Evolutionary conservation across 2,329 filamentous ascomycete genomes (phyloP).

Genomic region (Alternaria ventricosa): DNA sequence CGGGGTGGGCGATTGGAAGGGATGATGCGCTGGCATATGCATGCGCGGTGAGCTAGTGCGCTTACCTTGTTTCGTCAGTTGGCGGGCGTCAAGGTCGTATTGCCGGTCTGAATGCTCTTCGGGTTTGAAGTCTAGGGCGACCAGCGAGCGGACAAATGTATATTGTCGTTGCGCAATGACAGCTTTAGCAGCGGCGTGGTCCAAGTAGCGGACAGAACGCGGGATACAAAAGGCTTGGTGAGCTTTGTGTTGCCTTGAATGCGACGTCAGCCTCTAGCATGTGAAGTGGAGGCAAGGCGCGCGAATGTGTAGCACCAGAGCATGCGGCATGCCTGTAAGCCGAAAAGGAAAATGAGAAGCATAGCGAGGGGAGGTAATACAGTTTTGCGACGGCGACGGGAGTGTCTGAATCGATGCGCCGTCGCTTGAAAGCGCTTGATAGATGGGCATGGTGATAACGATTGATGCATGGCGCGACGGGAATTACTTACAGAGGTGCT

Average conservation of each 20-base stretch:
- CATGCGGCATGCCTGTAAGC: background rate
- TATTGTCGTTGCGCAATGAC: slow-evolving; percentile 41
- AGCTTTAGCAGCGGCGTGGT: slow-evolving; percentile 20
- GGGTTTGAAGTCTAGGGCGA: slow-evolving; percentile 29
- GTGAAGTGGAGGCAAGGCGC: slow-evolving; percentile 18
- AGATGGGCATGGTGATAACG: background rate
- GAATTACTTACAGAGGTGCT: slow-evolving; percentile 43
- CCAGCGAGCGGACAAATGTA: slow-evolving; percentile 28
- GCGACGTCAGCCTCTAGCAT: slow-evolving; percentile 30
- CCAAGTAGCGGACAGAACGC: slow-evolving; percentile 26
- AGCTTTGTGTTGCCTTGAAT: slow-evolving; percentile 30
- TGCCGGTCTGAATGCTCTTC: slow-evolving; percentile 19
- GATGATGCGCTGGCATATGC: slow-evolving; percentile 53
- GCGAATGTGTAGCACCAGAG: slow-evolving; percentile 6
- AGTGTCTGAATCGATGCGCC: background rate
- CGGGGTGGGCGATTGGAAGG: slow-evolving; percentile 47
- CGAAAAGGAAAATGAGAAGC: background rate
- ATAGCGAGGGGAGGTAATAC: background rate
- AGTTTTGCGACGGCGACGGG: background rate
- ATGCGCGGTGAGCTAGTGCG: slow-evolving; percentile 45
- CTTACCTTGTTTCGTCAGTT: slow-evolving; percentile 39
- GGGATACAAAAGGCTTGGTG: slow-evolving; percentile 30
- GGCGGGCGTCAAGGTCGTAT: background rate
- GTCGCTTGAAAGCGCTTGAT: background rate
- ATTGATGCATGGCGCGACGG: slow-evolving; percentile 6